Base-by-base conservation (phyloP, 2,329 filamentous ascomycete genomes). In the Trichoderma koningiopsis region DNA sequence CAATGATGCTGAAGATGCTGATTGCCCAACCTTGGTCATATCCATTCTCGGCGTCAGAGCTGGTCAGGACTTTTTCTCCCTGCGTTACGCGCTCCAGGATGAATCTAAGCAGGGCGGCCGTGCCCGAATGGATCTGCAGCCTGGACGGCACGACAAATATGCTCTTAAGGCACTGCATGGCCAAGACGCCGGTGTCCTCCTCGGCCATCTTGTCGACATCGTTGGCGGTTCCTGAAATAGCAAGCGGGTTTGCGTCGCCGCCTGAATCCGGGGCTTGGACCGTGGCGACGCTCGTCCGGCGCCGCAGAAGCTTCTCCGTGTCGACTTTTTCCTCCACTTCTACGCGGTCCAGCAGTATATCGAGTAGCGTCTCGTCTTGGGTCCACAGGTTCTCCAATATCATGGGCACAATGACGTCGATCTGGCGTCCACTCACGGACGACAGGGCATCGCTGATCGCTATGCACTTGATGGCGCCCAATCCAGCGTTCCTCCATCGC, bases 181-280 rank as follows among this genome's bases (percentile, higher is more conserved):
- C 95, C 71, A 96, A 83, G 8, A 96, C 84, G 33, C 92, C 92
- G 19, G 94, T 93, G 76, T 96, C 92, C 81, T 97, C 91, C 79
- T 98, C 94, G 1, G 93, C 94, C 70, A 96, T 83, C 78, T 91
- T 93, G 80, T 98, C 96, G 31, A 93, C 93, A 76, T 97, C 95
- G 29, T 91, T 91, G 0, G 92, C 92, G 0, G 93, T 93, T 67
- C 91, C 92, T 1, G 91, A 88, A n/a, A 93, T 87, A 29, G 92
- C 91, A 55, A 92, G 86, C 5, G 87, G 86, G 71, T 92, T 92
- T 6, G 89, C 86, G 53, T 90, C 88, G 61, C 83, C 84, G 1
- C 80, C 81, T 0, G 92, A 92, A 29, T 90, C 88, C 68, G 81
- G 81, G 0, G 89, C 89, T 58, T 88, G 86, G 10, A 93, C 90